A percentile compares a stretch with the other conserved stretches of the same genome.
Evolutionary conservation across 148 eudicot species (phyloP).

Genomic region (Rheum nobile): DNA sequence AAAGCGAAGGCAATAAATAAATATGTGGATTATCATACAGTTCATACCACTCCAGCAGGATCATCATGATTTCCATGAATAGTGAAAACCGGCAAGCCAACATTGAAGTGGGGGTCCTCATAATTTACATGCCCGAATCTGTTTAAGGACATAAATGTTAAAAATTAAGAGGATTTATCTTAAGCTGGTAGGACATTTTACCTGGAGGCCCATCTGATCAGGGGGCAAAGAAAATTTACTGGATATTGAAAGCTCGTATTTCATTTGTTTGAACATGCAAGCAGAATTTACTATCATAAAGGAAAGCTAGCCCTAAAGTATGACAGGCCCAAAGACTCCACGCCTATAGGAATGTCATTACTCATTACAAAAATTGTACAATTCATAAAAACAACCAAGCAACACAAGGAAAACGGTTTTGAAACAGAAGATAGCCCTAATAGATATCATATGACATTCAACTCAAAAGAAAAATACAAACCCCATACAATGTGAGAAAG

Average conservation of each 20-base stretch:
- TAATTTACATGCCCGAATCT: slow-evolving; percentile 99
- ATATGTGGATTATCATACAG: not conserved
- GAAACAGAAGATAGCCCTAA: not conserved
- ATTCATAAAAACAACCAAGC: not conserved
- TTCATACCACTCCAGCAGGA: slow-evolving; percentile 99
- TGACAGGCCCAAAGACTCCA: not conserved
- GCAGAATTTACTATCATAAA: not conserved
- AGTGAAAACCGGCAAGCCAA: slow-evolving; percentile 97
- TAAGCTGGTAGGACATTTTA: not conserved
- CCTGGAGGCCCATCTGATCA: not conserved
- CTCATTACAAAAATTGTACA: not conserved
- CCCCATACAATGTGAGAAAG: not conserved
- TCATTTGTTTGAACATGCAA: not conserved
- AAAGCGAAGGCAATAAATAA: not conserved
- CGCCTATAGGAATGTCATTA: not conserved
- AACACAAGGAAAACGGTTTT: not conserved
- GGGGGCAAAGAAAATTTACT: not conserved
- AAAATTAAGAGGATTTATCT: not conserved
- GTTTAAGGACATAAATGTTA: slow-evolving; percentile 11
- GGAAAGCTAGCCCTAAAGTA: not conserved
- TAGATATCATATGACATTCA: not conserved
- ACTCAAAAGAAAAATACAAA: not conserved
- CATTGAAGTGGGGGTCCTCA: slow-evolving; percentile 98
- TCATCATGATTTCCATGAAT: slow-evolving; percentile 99
- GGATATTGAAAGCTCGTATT: not conserved